These are phyloP conservation scores for Quambalaria eucalypti DNA, from an alignment of 1,284 basidiomycete species.

Conservation along the genomic window DNA sequence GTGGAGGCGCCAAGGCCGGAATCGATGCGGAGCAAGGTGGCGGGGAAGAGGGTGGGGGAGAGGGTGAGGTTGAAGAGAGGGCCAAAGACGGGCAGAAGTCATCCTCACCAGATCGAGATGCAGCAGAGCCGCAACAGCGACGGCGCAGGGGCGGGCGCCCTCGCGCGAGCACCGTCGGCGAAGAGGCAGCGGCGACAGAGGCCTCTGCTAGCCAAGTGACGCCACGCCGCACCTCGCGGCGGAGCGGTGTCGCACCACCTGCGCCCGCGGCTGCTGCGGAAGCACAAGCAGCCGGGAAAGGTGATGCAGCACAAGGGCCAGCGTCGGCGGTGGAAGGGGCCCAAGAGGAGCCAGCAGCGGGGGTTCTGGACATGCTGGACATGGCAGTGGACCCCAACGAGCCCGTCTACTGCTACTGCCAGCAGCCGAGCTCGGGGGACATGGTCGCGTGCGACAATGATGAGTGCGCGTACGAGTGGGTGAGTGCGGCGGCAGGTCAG, in stretches of 20 bases:
- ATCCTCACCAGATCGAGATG: not conserved
- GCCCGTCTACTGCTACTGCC: slow-evolving; percentile 53
- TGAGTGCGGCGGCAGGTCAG: no score
- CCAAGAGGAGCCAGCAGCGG: no score
- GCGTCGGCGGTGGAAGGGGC: no score
- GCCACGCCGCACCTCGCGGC: no score
- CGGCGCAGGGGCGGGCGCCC: not conserved
- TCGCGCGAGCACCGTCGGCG: not conserved
- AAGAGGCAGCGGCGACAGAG: not conserved
- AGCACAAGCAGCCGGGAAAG: no score
- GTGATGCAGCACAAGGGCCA: no score
- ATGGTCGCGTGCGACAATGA: slow-evolving; percentile 49
- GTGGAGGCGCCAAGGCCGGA: no score
- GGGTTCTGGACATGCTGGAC: slow-evolving; percentile 9
- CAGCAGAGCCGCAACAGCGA: not conserved
- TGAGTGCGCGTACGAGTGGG: slow-evolving; percentile 52
- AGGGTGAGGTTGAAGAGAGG: not conserved
- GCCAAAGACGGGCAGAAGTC: no score
- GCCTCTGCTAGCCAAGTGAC: not conserved
- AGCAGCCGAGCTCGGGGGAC: slow-evolving; percentile 50
- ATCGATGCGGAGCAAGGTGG: not conserved
- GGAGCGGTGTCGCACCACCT: no score
- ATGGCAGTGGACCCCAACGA: slow-evolving; percentile 49
- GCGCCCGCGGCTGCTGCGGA: no score
- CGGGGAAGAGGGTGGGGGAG: not conserved